These are phyloP conservation scores for Fraxinus americana DNA, from an alignment of 257 asterid genomes.

Conservation along the genomic window DNA sequence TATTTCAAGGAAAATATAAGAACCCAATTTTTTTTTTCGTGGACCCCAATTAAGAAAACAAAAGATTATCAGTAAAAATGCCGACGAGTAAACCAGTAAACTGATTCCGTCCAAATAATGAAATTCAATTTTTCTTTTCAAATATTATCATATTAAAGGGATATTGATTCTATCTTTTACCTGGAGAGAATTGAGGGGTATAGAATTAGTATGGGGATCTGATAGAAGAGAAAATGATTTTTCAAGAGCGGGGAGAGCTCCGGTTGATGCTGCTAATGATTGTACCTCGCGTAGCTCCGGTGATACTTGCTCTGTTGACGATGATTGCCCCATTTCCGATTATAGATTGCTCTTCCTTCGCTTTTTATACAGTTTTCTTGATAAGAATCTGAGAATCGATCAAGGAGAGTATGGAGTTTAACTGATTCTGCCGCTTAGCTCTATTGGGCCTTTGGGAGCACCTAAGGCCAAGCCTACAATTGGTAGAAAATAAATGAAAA, in stretches of 20 bases:
- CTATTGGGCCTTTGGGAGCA: background rate
- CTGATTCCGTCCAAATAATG: background rate
- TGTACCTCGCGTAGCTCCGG: constrained; percentile 69
- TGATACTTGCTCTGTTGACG: constrained; percentile 58
- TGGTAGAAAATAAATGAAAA: no score
- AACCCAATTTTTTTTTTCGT: background rate
- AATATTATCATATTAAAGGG: background rate
- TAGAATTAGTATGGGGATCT: constrained; percentile 60
- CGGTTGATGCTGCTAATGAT: constrained; percentile 83
- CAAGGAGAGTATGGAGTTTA: background rate
- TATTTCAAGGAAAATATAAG: background rate
- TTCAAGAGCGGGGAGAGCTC: constrained; percentile 69
- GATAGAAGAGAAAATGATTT: constrained; percentile 72
- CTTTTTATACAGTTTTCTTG: background rate
- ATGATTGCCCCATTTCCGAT: constrained; percentile 78
- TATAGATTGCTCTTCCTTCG: background rate
- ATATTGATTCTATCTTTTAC: constrained; percentile 29
- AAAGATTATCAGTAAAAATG: background rate
- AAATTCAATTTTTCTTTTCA: background rate
- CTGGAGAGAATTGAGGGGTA: constrained; percentile 67
- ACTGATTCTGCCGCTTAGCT: background rate
- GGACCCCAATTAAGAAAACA: background rate
- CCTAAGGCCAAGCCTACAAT: no score
- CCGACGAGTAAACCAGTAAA: background rate
- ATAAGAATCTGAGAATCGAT: background rate